Evolutionary conservation across 179 eudicot species (phyloP), one percentile per base, ranked within the genome.

Genomic region (Heliamphora pulchella): DNA sequence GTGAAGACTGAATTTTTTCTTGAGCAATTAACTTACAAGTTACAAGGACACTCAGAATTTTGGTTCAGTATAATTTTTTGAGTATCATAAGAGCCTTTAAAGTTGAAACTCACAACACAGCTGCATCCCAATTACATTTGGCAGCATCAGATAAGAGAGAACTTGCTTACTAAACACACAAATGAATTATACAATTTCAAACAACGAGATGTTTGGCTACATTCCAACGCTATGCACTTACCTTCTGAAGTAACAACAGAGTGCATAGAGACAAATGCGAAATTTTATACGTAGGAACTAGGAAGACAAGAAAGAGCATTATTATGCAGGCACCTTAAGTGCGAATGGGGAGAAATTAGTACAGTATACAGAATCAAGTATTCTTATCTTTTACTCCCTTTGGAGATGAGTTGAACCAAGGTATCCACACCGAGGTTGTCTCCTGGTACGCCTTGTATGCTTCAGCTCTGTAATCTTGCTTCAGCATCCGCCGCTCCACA

Each of bases 351-450:
- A 31, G 31, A 31, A 31, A 31, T 31, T 31, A 31, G 31, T 31
- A 31, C 31, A 31, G 31, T 31, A 47, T 3, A 18, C 44, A 17
- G 0, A 61, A 71, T 79, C 81, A 79, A 15, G 10, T 83, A 71
- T 83, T 84, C 94, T 92, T 92, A 71, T 91, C 89, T 89, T 91
- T 90, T 74, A 71, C 77, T 69, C 80, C 88, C 77, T 78, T 83
- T 51, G 81, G 82, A 50, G 89, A 80, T 71, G 88, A 80, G 81
- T 84, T 92, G 87, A 94, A 91, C 97, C 97, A 94, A 22, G 98
- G 98, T 72, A 94, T 86, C 93, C 94, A 94, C 71, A 91, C 90
- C 0, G 97, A 92, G 67, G 98, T 94, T 8, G 89, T 89, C 89
- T 87, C 83, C 83, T 92, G 98, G 86, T 94, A 94, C 74, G 58